phyloP scores from a whole-genome alignment of 306 rosid species.

The Alnus glutinosa region DNA sequence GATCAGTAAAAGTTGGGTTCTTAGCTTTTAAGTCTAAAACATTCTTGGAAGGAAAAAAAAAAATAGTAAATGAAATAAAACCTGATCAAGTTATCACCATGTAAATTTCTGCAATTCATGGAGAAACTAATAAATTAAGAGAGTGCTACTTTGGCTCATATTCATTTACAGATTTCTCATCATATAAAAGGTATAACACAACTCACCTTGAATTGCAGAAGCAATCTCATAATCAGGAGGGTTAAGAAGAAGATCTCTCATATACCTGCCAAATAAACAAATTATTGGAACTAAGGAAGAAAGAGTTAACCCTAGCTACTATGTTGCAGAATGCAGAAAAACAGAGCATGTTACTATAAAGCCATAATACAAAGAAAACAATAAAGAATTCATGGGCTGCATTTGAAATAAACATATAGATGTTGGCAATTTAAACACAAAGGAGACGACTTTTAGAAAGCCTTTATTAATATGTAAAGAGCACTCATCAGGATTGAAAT shows the following conservation, averaged over 20 bases:
- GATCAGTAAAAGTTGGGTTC: neutral
- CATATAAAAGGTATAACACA: slow-evolving; percentile 13
- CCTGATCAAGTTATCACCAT: neutral
- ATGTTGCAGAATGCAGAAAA: slow-evolving; percentile 5
- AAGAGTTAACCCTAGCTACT: neutral
- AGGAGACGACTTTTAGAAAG: neutral
- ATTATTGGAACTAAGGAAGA: slow-evolving; percentile 10
- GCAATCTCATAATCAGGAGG: slow-evolving; percentile 92
- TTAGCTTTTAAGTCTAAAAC: neutral
- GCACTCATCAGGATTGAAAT: neutral
- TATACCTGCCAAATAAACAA: slow-evolving; percentile 50
- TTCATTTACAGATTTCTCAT: slow-evolving; percentile 4
- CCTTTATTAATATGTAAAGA: neutral
- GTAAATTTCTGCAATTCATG: neutral
- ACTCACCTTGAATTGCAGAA: slow-evolving; percentile 82
- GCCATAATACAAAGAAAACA: neutral
- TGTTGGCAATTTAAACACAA: neutral
- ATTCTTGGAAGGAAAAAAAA: neutral
- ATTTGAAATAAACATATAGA: neutral
- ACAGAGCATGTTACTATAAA: neutral
- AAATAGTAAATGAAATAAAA: neutral
- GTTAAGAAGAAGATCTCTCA: slow-evolving; percentile 86
- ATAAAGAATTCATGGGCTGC: neutral
- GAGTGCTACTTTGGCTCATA: neutral
- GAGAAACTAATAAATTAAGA: neutral